phyloP scores from a whole-genome alignment of 1,284 basidiomycete species.

The Flammula alnicola region DNA sequence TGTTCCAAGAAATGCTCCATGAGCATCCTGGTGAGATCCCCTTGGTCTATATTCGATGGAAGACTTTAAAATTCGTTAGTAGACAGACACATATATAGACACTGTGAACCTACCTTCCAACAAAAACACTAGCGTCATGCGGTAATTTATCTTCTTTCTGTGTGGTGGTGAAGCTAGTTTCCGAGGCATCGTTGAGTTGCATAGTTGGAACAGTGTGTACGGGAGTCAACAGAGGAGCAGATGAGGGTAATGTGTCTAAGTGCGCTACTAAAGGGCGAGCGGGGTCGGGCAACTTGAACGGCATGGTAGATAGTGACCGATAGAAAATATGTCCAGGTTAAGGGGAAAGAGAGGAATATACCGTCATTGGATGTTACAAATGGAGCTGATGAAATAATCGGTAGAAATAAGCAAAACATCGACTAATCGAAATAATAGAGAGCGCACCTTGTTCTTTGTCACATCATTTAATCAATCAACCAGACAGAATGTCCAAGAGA shows the following conservation, averaged over 20 bases:
- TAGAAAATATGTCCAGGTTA: slow-evolving; percentile 1
- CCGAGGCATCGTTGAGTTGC: slow-evolving; percentile 29
- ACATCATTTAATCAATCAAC: slow-evolving; percentile 29
- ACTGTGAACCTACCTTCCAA: slow-evolving; percentile 70
- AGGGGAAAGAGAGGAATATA: slow-evolving; percentile 5
- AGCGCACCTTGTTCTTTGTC: slow-evolving; percentile 20
- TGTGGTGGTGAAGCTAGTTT: slow-evolving; percentile 18
- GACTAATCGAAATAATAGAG: slow-evolving; percentile 20
- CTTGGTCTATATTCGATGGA: slow-evolving; percentile 66
- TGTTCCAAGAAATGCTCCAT: slow-evolving; percentile 66
- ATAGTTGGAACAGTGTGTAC: slow-evolving; percentile 27
- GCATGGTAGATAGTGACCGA: slow-evolving; percentile 20
- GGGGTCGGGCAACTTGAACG: slow-evolving; percentile 18
- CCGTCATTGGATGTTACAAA: slow-evolving; percentile 21
- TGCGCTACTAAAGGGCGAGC: slow-evolving; percentile 9
- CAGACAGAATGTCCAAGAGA: slow-evolving; percentile 10
- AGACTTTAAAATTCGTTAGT: slow-evolving; percentile 49
- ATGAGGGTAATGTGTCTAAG: slow-evolving; percentile 24
- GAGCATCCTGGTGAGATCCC: slow-evolving; percentile 61
- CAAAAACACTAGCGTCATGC: slow-evolving; percentile 79
- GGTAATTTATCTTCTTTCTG: slow-evolving; percentile 52
- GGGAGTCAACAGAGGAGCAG: slow-evolving; percentile 28
- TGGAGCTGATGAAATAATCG: slow-evolving; percentile 19
- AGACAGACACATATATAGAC: too few species aligned
- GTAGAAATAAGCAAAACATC: slow-evolving; percentile 22